Percentiles rank a stretch among this genome's conserved stretches.
These are phyloP conservation scores for Claviceps quebecensis DNA, from an alignment of 2,329 filamentous ascomycete genomes.

Conservation along the genomic window DNA sequence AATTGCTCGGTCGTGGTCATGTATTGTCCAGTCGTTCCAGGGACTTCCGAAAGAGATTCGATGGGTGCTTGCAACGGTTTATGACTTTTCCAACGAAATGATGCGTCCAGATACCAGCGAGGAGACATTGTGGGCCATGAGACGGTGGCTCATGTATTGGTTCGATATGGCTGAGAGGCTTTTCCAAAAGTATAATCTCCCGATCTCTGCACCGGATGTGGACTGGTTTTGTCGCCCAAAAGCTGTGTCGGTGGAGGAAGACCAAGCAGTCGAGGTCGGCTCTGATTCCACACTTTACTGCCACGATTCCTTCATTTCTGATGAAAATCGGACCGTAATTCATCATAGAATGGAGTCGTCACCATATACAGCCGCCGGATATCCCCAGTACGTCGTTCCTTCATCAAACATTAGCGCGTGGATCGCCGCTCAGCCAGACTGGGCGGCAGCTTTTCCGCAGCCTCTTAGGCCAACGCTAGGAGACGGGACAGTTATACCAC, in stretches of 20 bases:
- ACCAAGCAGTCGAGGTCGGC: neutral
- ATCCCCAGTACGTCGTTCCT: neutral
- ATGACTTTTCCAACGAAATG: conserved; percentile 18
- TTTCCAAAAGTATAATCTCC: conserved; percentile 9
- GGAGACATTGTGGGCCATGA: conserved; percentile 11
- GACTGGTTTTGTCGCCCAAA: conserved; percentile 15
- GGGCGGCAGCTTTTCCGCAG: neutral
- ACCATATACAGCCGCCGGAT: neutral
- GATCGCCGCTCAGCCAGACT: conserved; percentile 5
- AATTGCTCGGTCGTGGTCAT: conserved; percentile 18
- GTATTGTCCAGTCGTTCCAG: conserved; percentile 12
- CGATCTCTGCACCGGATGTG: conserved; percentile 8
- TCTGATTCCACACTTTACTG: neutral
- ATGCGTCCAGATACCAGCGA: conserved; percentile 10
- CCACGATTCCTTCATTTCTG: conserved; percentile 1
- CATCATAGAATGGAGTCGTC: neutral
- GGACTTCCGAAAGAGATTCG: conserved; percentile 16
- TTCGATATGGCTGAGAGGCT: conserved; percentile 14
- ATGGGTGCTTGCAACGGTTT: conserved; percentile 19
- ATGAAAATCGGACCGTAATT: conserved; percentile 2
- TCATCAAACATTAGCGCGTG: conserved; percentile 2
- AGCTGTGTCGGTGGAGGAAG: neutral
- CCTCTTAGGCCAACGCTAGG: conserved; percentile 5
- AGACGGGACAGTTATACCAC: neutral
- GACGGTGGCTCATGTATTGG: conserved; percentile 17